phyloP scores from a whole-genome alignment of 306 rosid species.

The Sesbania bispinosa region DNA sequence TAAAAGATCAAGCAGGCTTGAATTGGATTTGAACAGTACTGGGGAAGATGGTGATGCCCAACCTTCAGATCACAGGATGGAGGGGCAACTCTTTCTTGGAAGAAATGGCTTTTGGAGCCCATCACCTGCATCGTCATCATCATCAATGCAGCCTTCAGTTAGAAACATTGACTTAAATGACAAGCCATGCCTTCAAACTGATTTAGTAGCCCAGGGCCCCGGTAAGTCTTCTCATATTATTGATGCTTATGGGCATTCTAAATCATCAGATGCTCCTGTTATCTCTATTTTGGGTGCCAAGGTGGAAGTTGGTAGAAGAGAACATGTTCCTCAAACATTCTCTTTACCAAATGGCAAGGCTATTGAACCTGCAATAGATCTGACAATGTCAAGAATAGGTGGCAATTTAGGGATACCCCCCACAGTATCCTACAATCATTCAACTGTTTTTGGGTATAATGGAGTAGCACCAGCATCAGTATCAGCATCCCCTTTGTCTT shows the following conservation, averaged over 20 bases:
- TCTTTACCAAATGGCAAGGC: slow-evolving; percentile 68
- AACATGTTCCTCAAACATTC: slow-evolving; percentile 41
- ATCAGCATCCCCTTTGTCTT: slow-evolving; percentile 55
- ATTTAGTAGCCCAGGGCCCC: slow-evolving; percentile 56
- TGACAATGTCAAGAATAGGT: slow-evolving; percentile 56
- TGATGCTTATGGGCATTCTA: slow-evolving; percentile 44
- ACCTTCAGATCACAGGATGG: slow-evolving; percentile 53
- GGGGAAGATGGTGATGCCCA: slow-evolving; percentile 71
- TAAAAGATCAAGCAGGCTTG: slow-evolving; percentile 59
- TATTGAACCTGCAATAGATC: slow-evolving; percentile 57
- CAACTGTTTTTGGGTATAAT: slow-evolving; percentile 65
- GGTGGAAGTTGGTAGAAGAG: slow-evolving; percentile 66
- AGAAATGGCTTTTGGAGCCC: slow-evolving; percentile 67
- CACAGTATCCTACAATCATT: slow-evolving; percentile 47
- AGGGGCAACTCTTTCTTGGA: slow-evolving; percentile 43
- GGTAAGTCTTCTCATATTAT: slow-evolving; percentile 41
- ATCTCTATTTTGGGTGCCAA: slow-evolving; percentile 89
- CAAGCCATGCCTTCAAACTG: slow-evolving; percentile 60
- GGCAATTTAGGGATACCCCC: slow-evolving; percentile 55
- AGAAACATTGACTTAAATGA: slow-evolving; percentile 93
- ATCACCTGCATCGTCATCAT: slow-evolving; percentile 78
- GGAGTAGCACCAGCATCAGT: no score
- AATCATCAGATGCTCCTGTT: slow-evolving; percentile 61
- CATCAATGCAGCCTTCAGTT: slow-evolving; percentile 82
- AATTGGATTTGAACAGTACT: slow-evolving; percentile 70